Percentiles rank a stretch among this genome's conserved stretches.
Conservation (phyloP, 257 asterid genomes). For the Phtheirospermum japonicum region DNA sequence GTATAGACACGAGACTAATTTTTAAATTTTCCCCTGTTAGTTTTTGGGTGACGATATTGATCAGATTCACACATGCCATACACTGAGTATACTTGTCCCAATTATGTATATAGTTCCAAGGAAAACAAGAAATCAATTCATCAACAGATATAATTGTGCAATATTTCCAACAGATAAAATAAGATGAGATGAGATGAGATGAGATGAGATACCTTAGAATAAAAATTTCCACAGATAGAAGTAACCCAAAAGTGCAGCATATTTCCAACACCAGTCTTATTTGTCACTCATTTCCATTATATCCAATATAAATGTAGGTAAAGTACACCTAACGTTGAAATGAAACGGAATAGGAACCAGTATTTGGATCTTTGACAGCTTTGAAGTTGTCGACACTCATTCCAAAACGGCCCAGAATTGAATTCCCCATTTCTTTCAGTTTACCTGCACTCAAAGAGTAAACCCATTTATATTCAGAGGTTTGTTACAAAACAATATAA, state of each 20-base stretch:
- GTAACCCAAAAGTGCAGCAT: neutral
- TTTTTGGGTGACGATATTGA: too few relatives aligned
- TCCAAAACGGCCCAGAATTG: slow-evolving; percentile 86
- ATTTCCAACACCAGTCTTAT: slow-evolving; percentile 2
- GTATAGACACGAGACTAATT: too few relatives aligned
- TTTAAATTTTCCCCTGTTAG: too few relatives aligned
- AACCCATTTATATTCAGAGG: slow-evolving; percentile 1
- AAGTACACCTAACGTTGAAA: slow-evolving; percentile 54
- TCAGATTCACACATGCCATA: too few relatives aligned
- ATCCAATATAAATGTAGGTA: slow-evolving; percentile 11
- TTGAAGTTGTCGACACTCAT: slow-evolving; percentile 92
- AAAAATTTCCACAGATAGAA: slow-evolving; percentile 15
- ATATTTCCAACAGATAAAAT: too few relatives aligned
- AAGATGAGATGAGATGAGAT: too few relatives aligned
- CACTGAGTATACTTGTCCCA: too few relatives aligned
- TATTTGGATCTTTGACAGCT: slow-evolving; percentile 87
- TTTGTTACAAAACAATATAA: neutral
- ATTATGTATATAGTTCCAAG: too few relatives aligned
- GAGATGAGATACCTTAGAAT: slow-evolving; percentile 1
- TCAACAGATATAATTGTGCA: too few relatives aligned
- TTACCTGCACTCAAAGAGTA: slow-evolving; percentile 54
- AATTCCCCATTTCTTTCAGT: slow-evolving; percentile 88
- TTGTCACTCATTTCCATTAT: neutral
- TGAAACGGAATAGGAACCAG: slow-evolving; percentile 80
- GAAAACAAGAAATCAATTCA: too few relatives aligned